Evolutionary conservation across 192 early-diverging fungal species (phyloP).

Genomic region (Neocallimastix lanati): DNA sequence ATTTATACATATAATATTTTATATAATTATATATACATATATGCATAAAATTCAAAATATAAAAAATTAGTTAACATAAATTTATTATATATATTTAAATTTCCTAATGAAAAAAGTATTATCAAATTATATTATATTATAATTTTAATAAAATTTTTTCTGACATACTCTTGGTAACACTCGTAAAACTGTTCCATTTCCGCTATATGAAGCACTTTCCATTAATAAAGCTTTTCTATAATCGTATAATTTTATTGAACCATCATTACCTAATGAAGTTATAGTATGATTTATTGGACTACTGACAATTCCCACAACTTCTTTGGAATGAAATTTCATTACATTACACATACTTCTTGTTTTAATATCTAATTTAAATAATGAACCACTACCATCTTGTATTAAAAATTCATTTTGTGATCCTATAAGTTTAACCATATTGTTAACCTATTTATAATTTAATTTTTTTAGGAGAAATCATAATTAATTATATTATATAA

Average conservation of each 20-base stretch:
- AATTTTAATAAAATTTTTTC: too few species aligned
- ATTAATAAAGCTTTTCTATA: constrained; percentile 15
- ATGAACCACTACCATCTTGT: constrained; percentile 21
- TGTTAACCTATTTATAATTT: not conserved
- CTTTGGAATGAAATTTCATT: constrained; percentile 26
- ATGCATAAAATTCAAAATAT: too few species aligned
- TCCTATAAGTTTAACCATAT: not conserved
- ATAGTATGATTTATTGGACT: constrained; percentile 21
- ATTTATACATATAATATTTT: too few species aligned
- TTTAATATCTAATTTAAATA: constrained; percentile 24
- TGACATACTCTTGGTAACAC: constrained; percentile 22
- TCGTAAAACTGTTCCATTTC: constrained; percentile 14
- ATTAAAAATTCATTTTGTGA: constrained; percentile 4
- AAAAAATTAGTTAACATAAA: too few species aligned
- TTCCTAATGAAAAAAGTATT: too few species aligned
- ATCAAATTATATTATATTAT: too few species aligned
- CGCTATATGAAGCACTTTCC: constrained; percentile 7
- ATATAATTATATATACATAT: too few species aligned
- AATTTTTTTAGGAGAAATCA: too few species aligned
- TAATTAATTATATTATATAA: too few species aligned
- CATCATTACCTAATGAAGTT: constrained; percentile 26
- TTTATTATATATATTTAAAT: too few species aligned
- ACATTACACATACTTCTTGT: constrained; percentile 20
- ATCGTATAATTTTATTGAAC: constrained; percentile 22
- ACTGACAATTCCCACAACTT: constrained; percentile 16